phyloP scores from a whole-genome alignment of 2,329 filamentous ascomycete genomes.

The Fusarium begoniae region DNA sequence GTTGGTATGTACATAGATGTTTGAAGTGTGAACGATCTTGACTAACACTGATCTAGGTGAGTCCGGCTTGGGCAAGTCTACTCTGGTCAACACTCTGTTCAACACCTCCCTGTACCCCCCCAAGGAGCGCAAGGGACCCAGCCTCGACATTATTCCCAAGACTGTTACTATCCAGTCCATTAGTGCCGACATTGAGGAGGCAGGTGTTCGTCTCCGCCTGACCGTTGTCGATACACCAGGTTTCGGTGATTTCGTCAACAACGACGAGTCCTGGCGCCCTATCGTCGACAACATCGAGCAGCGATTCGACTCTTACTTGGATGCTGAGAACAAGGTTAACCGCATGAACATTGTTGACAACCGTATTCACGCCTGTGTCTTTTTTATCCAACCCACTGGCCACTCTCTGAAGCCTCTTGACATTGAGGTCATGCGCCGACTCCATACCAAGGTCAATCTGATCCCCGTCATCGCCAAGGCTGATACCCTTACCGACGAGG shows the following conservation, averaged over 20 bases:
- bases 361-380: constrained; percentile 97
- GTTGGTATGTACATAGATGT: constrained; percentile 74
- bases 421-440: constrained; percentile 98
- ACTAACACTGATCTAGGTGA: constrained; percentile 71
- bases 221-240: constrained; percentile 98
- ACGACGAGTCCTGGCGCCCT: constrained; percentile 98
- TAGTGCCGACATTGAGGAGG: constrained; percentile 97
- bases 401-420: constrained; percentile 98
- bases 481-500: constrained; percentile 96
- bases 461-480: constrained; percentile 99
- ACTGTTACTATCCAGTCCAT: constrained; percentile 95
- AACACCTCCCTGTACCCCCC: constrained; percentile 99
- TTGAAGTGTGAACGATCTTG: not conserved
- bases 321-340: constrained; percentile 99
- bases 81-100: constrained; percentile 98
- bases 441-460: constrained; percentile 99
- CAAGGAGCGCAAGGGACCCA: constrained; percentile 97
- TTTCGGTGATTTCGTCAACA: constrained; percentile 99
- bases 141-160: constrained; percentile 98
- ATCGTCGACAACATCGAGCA: constrained; percentile 99
- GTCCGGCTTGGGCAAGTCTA: constrained; percentile 98
- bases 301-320: constrained; percentile 96
- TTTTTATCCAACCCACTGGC: constrained; percentile 99
- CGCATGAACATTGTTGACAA: constrained; percentile 99
- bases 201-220: constrained; percentile 92